phyloP scores from a whole-genome alignment of 2,329 filamentous ascomycete genomes.

The Cordyceps javanica region DNA sequence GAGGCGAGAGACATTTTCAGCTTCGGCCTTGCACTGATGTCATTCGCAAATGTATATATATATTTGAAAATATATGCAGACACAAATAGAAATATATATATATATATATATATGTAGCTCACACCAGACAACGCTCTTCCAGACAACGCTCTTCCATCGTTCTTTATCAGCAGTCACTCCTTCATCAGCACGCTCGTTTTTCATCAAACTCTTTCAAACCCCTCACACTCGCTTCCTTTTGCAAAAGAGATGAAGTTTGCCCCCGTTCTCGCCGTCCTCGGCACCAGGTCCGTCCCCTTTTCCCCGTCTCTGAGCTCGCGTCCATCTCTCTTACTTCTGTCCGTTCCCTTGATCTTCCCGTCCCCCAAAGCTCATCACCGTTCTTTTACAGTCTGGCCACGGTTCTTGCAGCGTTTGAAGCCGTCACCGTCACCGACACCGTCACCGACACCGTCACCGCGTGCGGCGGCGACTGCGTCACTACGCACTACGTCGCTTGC shows the following conservation, averaged over 20 bases:
- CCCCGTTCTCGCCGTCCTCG: background rate
- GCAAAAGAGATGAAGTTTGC: slow-evolving; percentile 8
- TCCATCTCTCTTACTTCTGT: too few species aligned
- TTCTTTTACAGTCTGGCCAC: slow-evolving; percentile 18
- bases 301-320: too few species aligned
- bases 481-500: slow-evolving; percentile 5
- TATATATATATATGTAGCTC: background rate
- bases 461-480: background rate
- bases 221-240: background rate
- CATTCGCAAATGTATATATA: background rate
- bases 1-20: background rate
- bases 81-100: background rate
- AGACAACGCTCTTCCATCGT: background rate
- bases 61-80: background rate
- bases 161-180: background rate
- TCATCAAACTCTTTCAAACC: background rate
- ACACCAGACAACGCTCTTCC: too few species aligned
- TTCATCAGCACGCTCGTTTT: slow-evolving; percentile 6
- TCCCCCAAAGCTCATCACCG: slow-evolving; percentile 9
- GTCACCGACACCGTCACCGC: slow-evolving; percentile 20
- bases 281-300: background rate
- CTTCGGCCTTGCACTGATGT: background rate
- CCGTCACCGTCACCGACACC: slow-evolving; percentile 26
- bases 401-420: slow-evolving; percentile 17
- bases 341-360: too few species aligned